A percentile compares a stretch with the other conserved stretches of the same genome.
These are phyloP conservation scores for Thyridium curvatum DNA, from an alignment of 2,329 filamentous ascomycete genomes.

Conservation along the genomic window DNA sequence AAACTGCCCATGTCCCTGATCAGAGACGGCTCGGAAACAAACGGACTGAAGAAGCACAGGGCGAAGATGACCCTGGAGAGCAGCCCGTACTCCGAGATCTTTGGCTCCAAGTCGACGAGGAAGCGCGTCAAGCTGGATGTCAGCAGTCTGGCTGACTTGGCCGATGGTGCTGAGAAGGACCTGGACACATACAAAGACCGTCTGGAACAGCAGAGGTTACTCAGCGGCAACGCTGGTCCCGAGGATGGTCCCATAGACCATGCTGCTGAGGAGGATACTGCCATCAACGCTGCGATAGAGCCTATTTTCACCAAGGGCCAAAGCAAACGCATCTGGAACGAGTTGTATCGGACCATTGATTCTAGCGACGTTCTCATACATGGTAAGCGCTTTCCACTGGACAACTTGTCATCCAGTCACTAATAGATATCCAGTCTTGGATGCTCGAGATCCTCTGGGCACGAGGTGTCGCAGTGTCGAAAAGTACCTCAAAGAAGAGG, in stretches of 20 bases:
- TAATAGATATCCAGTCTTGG: slow-evolving; percentile 65
- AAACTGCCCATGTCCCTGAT: slow-evolving; percentile 96
- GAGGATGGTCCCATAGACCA: too few relatives aligned
- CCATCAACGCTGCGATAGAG: slow-evolving; percentile 53
- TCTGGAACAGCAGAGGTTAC: slow-evolving; percentile 68
- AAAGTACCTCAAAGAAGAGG: slow-evolving; percentile 89
- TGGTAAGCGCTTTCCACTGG: slow-evolving; percentile 1
- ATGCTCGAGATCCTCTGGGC: slow-evolving; percentile 82
- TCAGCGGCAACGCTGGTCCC: slow-evolving; percentile 60
- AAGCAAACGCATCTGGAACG: slow-evolving; percentile 95
- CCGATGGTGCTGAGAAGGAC: slow-evolving; percentile 70
- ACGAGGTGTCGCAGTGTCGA: slow-evolving; percentile 87
- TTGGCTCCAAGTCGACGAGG: slow-evolving; percentile 87
- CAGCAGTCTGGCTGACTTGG: slow-evolving; percentile 74
- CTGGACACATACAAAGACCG: slow-evolving; percentile 77
- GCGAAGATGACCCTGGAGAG: slow-evolving; percentile 88
- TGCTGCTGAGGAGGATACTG: slow-evolving; percentile 43
- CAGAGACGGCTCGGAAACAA: slow-evolving; percentile 67
- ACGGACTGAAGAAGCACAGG: slow-evolving; percentile 85
- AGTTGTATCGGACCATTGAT: slow-evolving; percentile 75
- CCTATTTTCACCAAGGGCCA: slow-evolving; percentile 93
- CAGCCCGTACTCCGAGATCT: slow-evolving; percentile 79
- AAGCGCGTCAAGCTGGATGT: slow-evolving; percentile 89
- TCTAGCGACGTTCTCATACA: slow-evolving; percentile 96
- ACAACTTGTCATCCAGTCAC: too few relatives aligned